A percentile compares a stretch with the other conserved stretches of the same genome.
Conservation (phyloP, 2,329 filamentous ascomycete species). For the Tolypocladium sp. region DNA sequence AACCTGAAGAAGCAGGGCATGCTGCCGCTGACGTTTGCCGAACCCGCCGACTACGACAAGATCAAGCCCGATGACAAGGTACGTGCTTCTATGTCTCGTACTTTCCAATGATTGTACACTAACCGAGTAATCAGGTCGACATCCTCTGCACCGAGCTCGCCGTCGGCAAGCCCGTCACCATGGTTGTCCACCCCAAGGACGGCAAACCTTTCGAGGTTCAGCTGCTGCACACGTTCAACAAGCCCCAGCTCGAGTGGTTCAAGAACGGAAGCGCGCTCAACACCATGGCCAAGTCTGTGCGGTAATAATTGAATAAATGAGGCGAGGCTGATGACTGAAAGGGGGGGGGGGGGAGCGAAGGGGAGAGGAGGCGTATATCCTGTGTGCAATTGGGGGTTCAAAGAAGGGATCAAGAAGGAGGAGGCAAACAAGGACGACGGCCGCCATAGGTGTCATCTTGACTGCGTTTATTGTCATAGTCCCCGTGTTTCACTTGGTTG, state of each 20-base stretch:
- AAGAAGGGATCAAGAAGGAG: background rate
- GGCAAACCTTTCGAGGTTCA: conserved; percentile 72
- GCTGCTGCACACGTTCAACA: conserved; percentile 96
- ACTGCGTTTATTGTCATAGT: background rate
- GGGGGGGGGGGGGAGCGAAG: background rate
- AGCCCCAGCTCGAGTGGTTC: conserved; percentile 97
- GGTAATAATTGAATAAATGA: conserved; percentile 18
- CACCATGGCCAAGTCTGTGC: conserved; percentile 78
- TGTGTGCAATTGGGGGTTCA: background rate
- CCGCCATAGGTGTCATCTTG: background rate
- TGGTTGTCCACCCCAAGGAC: conserved; percentile 85
- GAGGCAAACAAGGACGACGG: background rate
- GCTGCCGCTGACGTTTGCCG: conserved; percentile 91
- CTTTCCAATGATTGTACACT: background rate
- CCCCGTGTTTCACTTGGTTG: background rate
- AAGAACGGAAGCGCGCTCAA: conserved; percentile 95
- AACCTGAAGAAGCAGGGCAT: conserved; percentile 99
- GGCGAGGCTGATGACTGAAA: background rate
- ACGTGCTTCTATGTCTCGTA: conserved; percentile 13
- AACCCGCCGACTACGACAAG: conserved; percentile 97
- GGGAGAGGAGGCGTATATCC: background rate
- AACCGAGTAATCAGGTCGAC: conserved; percentile 52
- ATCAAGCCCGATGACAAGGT: conserved; percentile 84
- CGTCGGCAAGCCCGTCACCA: conserved; percentile 86
- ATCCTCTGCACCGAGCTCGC: conserved; percentile 80